phyloP scores from a whole-genome alignment of 352 stramenopile species.

The Phytophthora fragariaefolia region DNA sequence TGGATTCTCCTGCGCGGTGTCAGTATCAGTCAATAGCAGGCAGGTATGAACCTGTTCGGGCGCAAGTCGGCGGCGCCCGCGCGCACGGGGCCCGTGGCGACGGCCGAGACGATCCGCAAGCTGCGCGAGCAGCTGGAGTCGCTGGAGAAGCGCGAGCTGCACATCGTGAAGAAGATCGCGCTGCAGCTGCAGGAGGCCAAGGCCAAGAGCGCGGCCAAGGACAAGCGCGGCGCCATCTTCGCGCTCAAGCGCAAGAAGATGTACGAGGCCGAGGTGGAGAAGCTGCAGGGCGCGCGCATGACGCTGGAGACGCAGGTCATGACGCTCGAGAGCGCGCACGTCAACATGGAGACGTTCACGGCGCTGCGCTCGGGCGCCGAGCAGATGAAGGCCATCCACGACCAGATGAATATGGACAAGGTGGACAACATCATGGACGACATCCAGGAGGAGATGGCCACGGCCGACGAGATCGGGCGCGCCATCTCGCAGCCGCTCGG shows the following conservation, averaged over 20 bases:
- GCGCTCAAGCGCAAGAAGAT: slow-evolving; percentile 99
- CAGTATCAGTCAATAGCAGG: neutral
- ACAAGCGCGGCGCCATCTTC: slow-evolving; percentile 98
- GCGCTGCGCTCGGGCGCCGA: slow-evolving; percentile 92
- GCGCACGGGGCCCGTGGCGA: slow-evolving; percentile 62
- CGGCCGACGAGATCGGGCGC: slow-evolving; percentile 93
- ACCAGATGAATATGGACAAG: slow-evolving; percentile 96
- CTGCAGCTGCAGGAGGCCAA: slow-evolving; percentile 94
- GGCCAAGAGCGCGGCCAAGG: slow-evolving; percentile 95
- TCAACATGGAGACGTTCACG: slow-evolving; percentile 98
- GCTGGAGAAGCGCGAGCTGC: slow-evolving; percentile 94
- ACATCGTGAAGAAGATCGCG: slow-evolving; percentile 98
- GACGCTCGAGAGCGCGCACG: slow-evolving; percentile 91
- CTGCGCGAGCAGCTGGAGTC: slow-evolving; percentile 91
- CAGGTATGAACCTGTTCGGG: slow-evolving; percentile 87
- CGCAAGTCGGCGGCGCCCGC: slow-evolving; percentile 71
- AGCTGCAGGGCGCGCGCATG: slow-evolving; percentile 97
- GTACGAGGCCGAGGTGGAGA: slow-evolving; percentile 98
- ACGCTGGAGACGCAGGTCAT: slow-evolving; percentile 95
- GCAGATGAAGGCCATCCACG: slow-evolving; percentile 96
- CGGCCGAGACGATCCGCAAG: slow-evolving; percentile 92
- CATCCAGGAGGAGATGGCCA: slow-evolving; percentile 97
- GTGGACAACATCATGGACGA: slow-evolving; percentile 99
- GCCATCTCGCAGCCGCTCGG: slow-evolving; percentile 95
- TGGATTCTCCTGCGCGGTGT: no score